These are phyloP conservation scores for Lasiodiplodia citricola DNA, from an alignment of 2,329 filamentous ascomycete species.

Conservation along the genomic window DNA sequence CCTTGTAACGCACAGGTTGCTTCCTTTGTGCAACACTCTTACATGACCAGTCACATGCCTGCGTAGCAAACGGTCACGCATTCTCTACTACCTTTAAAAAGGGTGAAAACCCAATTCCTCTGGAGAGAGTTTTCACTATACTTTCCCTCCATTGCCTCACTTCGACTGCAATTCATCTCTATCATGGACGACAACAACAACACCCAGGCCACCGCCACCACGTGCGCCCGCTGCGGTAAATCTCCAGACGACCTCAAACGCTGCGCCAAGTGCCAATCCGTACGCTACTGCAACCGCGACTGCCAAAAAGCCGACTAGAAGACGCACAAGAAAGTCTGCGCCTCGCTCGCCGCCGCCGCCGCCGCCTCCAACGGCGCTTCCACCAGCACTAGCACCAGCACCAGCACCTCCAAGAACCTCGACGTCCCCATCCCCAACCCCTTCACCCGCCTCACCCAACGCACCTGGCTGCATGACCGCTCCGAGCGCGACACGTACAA, in stretches of 20 bases:
- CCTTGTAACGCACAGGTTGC: too few relatives aligned
- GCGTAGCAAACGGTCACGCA: too few relatives aligned
- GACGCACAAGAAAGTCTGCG: slow-evolving; percentile 41
- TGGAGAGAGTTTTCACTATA: too few relatives aligned
- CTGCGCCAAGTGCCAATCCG: slow-evolving; percentile 39
- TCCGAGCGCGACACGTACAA: slow-evolving; percentile 35
- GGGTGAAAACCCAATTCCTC: too few relatives aligned
- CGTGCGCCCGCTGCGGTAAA: slow-evolving; percentile 37
- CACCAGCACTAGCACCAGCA: background rate
- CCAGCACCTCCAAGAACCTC: slow-evolving; percentile 26
- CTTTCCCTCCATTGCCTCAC: too few relatives aligned
- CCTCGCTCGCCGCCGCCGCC: background rate
- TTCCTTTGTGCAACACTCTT: too few relatives aligned
- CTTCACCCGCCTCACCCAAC: slow-evolving; percentile 33
- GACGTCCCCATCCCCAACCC: slow-evolving; percentile 33
- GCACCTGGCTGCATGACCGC: slow-evolving; percentile 36
- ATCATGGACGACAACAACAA: background rate
- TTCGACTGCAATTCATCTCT: too few relatives aligned
- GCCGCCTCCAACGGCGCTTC: slow-evolving; percentile 16
- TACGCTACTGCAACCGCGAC: slow-evolving; percentile 40
- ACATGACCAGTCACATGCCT: too few relatives aligned
- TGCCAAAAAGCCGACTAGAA: slow-evolving; percentile 44
- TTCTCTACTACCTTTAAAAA: too few relatives aligned
- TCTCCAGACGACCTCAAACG: slow-evolving; percentile 32
- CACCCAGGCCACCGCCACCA: background rate